Base-by-base conservation (phyloP, 306 rosid species). In the Cucumis hystrix region DNA sequence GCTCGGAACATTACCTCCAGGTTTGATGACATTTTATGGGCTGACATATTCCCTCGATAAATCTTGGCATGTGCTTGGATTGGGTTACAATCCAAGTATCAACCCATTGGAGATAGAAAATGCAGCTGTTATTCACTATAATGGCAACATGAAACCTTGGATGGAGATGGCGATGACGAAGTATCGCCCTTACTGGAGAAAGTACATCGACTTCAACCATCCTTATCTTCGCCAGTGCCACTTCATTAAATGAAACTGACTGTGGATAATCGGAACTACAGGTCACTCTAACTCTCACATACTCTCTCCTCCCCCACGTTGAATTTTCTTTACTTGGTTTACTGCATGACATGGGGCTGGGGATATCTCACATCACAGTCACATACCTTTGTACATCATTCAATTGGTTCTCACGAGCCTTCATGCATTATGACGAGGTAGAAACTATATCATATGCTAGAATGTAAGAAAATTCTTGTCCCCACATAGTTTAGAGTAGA, bases 131-230 rank as follows among this genome's bases (percentile, higher is more conserved):
- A 78, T 96, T 64, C 99, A 96, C 86, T 96, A 89, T 82, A 92
- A 92, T 51, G 99, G 99, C 63, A 95, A 95, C 79, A 89, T 92
- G 97, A 96, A 96, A 77, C 99, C 99, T 3, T 96, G 99, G 99
- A 69, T 96, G 82, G 97, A 88, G 81, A 86, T 92, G 84, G 92
- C 93, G 55, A 91, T 96, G 93, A 85, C 93, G 11, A 96, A 89
- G 88, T 96, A 92, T 65, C 87, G 91, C 69, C 72, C 85, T 17
- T 89, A 91, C 85, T 96, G 99, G 99, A 85, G 86, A 70, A 96
- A 91, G 84, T 92, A 91, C 83, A 90, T 92, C 30, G 85, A 87
- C 79, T 91, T 82, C 78, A 83, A 84, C 76, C 92, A 92, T 83
- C 97, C 97, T 70, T 92, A 91, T 83, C 84, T 92, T 75, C 84